Conservation (phyloP, 495 filamentous ascomycete genomes). For the Copromyces sp. region DNA sequence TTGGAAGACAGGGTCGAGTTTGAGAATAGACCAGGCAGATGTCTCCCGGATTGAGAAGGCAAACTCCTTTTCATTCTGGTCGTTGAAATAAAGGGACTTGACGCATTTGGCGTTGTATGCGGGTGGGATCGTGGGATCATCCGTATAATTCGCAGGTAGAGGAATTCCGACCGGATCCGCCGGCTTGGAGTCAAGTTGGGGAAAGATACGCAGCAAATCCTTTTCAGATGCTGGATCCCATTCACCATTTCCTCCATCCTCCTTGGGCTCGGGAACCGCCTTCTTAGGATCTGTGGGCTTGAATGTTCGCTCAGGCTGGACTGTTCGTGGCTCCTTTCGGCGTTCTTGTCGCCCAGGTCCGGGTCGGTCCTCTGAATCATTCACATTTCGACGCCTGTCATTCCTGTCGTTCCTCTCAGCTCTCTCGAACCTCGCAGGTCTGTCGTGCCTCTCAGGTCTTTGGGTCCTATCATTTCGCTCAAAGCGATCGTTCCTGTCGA, state of each 20-base stretch:
- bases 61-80: conserved; percentile 37
- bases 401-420: neutral
- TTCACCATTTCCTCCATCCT: conserved; percentile 13
- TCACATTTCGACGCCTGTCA: neutral
- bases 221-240: conserved; percentile 27
- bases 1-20: conserved; percentile 39
- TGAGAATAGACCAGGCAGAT: conserved; percentile 30
- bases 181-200: conserved; percentile 19
- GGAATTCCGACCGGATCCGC: conserved; percentile 36
- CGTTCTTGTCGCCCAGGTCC: neutral
- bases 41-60: conserved; percentile 30
- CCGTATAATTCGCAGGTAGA: conserved; percentile 28
- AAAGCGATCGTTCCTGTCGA: neutral
- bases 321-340: neutral
- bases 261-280: neutral
- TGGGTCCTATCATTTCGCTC: neutral
- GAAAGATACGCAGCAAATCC: conserved; percentile 33
- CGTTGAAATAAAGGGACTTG: conserved; percentile 37
- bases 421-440: neutral
- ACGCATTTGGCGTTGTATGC: conserved; percentile 34
- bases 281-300: neutral
- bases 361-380: neutral
- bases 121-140: conserved; percentile 33
- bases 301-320: neutral
- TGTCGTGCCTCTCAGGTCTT: neutral